phyloP scores from a whole-genome alignment of 306 rosid genomes.

The Trifolium repens region DNA sequence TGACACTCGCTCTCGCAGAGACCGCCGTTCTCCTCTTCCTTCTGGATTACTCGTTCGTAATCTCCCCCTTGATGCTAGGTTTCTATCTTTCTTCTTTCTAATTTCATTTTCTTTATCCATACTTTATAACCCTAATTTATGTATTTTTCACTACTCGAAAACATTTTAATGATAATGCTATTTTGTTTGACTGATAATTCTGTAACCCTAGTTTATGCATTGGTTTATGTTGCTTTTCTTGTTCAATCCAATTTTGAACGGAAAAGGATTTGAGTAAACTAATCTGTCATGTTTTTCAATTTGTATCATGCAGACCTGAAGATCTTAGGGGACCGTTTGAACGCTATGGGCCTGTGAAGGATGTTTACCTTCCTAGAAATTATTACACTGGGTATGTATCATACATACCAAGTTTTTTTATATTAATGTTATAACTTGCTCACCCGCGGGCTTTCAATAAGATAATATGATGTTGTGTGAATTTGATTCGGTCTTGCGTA shows the following conservation, averaged over 20 bases:
- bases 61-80: conserved; percentile 96
- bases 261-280: no score
- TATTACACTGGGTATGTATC: conserved; percentile 76
- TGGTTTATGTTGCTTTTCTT: no score
- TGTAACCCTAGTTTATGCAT: no score
- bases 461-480: background rate
- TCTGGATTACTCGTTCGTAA: conserved; percentile 97
- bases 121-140: no score
- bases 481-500: background rate
- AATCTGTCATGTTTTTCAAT: no score
- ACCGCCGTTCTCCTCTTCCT: conserved; percentile 90
- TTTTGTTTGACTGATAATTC: no score
- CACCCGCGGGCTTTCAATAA: background rate
- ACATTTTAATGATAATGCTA: no score
- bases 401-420: background rate
- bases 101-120: background rate
- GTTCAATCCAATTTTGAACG: no score
- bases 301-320: conserved; percentile 60
- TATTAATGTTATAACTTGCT: background rate
- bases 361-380: conserved; percentile 95
- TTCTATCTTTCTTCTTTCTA: background rate
- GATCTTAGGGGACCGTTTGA: conserved; percentile 89
- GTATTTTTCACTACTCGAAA: no score
- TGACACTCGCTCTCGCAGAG: conserved; percentile 71
- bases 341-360: conserved; percentile 96